These are phyloP conservation scores for Diaporthe batatas DNA, from an alignment of 2,329 filamentous ascomycete species.

Conservation along the genomic window DNA sequence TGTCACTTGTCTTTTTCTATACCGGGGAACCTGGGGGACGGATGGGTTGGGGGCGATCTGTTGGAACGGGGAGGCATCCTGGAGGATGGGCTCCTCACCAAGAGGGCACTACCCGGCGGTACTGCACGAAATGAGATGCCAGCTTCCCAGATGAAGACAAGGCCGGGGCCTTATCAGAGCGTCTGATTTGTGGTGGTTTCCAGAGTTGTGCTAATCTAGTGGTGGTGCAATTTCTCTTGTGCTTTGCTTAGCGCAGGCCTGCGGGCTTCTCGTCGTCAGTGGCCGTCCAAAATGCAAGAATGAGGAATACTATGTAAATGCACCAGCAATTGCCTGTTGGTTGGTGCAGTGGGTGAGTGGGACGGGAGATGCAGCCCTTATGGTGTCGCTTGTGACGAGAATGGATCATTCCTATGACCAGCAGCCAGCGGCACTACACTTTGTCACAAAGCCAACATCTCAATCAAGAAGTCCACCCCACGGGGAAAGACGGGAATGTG, in stretches of 20 bases:
- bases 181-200: conserved; percentile 19
- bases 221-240: conserved; percentile 28
- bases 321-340: background rate
- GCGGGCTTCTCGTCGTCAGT: background rate
- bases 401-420: background rate
- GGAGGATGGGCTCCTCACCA: background rate
- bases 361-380: background rate
- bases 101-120: background rate
- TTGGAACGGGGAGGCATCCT: conserved; percentile 2
- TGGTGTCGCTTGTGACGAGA: background rate
- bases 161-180: conserved; percentile 1
- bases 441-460: background rate
- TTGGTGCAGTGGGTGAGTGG: background rate
- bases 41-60: conserved; percentile 29
- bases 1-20: conserved; percentile 5
- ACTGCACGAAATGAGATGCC: conserved; percentile 19
- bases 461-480: background rate
- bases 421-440: conserved; percentile 1
- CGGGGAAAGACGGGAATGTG: background rate
- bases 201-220: conserved; percentile 27
- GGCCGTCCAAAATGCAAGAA: conserved; percentile 20
- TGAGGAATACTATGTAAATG: conserved; percentile 10
- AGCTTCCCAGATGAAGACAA: conserved; percentile 27
- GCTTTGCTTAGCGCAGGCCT: conserved; percentile 17
- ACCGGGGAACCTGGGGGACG: conserved; percentile 34